Evolutionary conservation across 805 yeast species (phyloP).

Genomic region (Pichia paraexigua): DNA sequence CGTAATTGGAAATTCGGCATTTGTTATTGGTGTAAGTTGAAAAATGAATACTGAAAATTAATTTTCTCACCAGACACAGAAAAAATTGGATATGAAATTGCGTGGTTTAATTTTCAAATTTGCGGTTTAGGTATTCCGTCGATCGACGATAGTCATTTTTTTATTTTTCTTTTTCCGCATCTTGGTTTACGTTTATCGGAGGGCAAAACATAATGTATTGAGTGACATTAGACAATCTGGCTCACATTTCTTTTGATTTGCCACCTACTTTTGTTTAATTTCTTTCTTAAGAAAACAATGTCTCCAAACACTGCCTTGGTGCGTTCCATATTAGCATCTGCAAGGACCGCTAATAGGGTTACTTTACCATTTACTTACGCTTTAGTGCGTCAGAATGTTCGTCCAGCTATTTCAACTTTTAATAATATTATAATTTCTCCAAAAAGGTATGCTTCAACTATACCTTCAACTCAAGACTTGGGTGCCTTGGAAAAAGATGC

Average conservation of each 20-base stretch:
- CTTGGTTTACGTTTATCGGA: too few relatives aligned
- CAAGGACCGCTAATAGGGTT: not conserved
- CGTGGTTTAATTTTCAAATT: not conserved
- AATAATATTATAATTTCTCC: not conserved
- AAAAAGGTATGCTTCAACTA: slow-evolving; percentile 11
- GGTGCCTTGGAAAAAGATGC: slow-evolving; percentile 80
- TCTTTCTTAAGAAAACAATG: not conserved
- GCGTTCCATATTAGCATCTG: not conserved
- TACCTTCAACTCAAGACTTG: slow-evolving; percentile 28
- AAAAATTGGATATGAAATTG: not conserved
- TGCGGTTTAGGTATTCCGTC: not conserved
- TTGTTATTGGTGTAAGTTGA: not conserved
- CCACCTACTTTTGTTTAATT: not conserved
- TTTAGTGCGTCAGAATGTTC: not conserved
- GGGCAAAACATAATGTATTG: not conserved
- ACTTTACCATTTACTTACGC: not conserved
- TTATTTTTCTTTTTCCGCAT: not conserved
- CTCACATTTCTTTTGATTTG: not conserved
- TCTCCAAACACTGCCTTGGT: not conserved
- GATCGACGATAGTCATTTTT: not conserved
- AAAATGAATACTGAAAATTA: not conserved
- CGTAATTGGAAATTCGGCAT: not conserved
- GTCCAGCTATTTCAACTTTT: not conserved
- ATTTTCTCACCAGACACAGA: too few relatives aligned
- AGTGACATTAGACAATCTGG: not conserved